Evolutionary conservation across 108 stramenopile species (phyloP), one percentile per base, ranked within the genome.

Genomic region (Skeletonema tropicum): DNA sequence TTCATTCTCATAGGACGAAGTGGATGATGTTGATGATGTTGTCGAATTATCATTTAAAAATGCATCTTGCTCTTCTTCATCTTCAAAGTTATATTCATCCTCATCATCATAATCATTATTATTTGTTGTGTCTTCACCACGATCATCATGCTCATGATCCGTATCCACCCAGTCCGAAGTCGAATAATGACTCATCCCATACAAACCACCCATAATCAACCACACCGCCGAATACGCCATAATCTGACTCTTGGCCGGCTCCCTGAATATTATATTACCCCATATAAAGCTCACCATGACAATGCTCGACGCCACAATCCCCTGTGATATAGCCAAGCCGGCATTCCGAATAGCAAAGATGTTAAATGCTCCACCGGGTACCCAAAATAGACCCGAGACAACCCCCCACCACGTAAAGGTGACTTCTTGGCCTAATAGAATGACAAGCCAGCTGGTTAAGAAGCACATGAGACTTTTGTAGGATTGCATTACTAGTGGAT

Each of bases 211-310:
- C 80, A 80, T 80, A 5, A 80, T 80, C 12, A 81, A 74, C 5
- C 65, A 67, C 10, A 91, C 79, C 23, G 90, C 89, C 42, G 86
- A 41, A 58, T 70, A 80, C 7, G 80, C 73, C 12, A 69, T 31
- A 0, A 36, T 4, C 29, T 74, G 39, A 25, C 30, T 52, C 17
- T 80, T 69, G 12, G 74, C 73, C 52, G 76, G 74, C 66, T 94
- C 93, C 1, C 75, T 70, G 79, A 94, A 94, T 10, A 80, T 49
- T 6, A 74, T 45, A 46, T 91, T 88, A 10, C 94, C 94, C 91
- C 91, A 91, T 4, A 87, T 65, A 70, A 95, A 92, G n/a, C 79
- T 83, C 30, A 91, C 90, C 68, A 92, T 68, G n/a, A 95, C 92
- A 80, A 93, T 92, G 26, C 86, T 83, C 6, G 86, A 83, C 19